Evolutionary conservation across 108 stramenopile genomes (phyloP).

Genomic region (Fragilaria radians): DNA sequence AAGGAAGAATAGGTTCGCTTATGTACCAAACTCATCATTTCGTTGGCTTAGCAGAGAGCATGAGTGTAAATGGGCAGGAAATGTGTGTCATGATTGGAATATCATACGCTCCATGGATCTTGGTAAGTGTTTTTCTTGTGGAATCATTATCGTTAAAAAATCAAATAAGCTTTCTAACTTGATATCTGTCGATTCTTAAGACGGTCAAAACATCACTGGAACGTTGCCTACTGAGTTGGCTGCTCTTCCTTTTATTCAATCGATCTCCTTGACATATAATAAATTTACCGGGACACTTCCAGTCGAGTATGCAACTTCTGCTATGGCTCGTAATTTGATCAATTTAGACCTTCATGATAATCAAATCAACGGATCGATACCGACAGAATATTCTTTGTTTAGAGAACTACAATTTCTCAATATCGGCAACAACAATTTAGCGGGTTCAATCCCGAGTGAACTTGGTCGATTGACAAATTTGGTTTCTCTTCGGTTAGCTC

Average conservation of each 20-base stretch:
- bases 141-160: background rate
- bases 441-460: constrained; percentile 27
- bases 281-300: constrained; percentile 2
- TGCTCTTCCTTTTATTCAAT: background rate
- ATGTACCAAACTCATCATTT: constrained; percentile 7
- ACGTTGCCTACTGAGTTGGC: constrained; percentile 2
- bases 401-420: constrained; percentile 39
- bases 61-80: constrained; percentile 60
- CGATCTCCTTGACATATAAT: background rate
- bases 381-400: constrained; percentile 34
- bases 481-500: background rate
- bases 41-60: constrained; percentile 36
- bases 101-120: background rate
- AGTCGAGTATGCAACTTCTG: background rate
- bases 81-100: constrained; percentile 30
- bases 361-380: constrained; percentile 60
- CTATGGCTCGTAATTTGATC: background rate
- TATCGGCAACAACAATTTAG: constrained; percentile 10
- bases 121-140: background rate
- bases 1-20: background rate
- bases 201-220: constrained; percentile 1
- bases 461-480: constrained; percentile 7
- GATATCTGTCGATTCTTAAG: no score
- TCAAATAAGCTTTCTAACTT: no score
- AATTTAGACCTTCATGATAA: constrained; percentile 14